Conservation (phyloP, 805 yeast species). For the Kazachstania psychrophila region DNA sequence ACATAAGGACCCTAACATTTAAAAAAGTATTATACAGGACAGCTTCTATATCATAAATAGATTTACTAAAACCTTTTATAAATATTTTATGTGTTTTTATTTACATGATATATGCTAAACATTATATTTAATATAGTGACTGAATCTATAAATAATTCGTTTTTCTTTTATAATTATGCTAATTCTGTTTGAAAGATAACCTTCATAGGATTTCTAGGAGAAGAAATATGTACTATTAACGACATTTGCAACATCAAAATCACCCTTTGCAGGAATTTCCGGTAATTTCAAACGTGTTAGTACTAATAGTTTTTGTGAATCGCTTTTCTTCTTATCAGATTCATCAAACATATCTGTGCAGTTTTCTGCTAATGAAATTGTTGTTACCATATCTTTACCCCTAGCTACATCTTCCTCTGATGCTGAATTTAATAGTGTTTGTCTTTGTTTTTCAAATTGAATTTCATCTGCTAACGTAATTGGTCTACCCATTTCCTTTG, state of each 20-base stretch:
- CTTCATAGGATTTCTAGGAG: too few relatives aligned
- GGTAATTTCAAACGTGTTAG: conserved; percentile 67
- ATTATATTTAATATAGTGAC: too few relatives aligned
- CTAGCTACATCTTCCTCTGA: conserved; percentile 39
- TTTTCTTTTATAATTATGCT: too few relatives aligned
- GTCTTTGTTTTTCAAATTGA: conserved; percentile 56
- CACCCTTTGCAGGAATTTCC: conserved; percentile 68
- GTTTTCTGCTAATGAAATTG: conserved; percentile 46
- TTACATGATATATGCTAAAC: too few relatives aligned
- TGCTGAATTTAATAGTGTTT: conserved; percentile 42
- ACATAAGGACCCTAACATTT: too few relatives aligned
- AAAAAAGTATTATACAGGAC: too few relatives aligned
- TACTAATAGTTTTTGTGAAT: conserved; percentile 21
- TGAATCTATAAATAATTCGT: too few relatives aligned
- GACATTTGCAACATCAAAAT: conserved; percentile 68
- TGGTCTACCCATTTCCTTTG: conserved; percentile 42
- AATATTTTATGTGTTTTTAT: too few relatives aligned
- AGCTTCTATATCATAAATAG: too few relatives aligned
- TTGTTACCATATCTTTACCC: conserved; percentile 55
- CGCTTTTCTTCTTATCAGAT: conserved; percentile 3
- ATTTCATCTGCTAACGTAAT: conserved; percentile 67
- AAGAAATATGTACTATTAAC: conserved; percentile 76
- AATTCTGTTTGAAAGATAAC: too few relatives aligned
- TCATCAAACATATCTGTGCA: conserved; percentile 14
- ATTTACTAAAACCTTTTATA: too few relatives aligned